Evolutionary conservation across 1,284 basidiomycete genomes (phyloP), one percentile per base, ranked within the genome.

Genomic region (Cutaneotrichosporon dermatis): DNA sequence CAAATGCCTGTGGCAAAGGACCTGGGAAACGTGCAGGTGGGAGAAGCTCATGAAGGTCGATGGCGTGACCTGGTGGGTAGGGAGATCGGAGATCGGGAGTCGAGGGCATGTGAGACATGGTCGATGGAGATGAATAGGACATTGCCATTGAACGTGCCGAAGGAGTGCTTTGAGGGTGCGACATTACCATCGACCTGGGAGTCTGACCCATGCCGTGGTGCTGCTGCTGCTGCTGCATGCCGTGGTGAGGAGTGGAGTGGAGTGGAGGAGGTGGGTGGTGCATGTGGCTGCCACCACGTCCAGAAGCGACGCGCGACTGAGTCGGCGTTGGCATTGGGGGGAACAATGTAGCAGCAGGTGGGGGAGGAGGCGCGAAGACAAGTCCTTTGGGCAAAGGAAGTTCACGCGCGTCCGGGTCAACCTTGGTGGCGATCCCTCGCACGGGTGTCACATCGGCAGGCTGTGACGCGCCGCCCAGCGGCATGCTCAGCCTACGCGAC

Each of bases 41-140:
- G 6, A 65, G 61, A 4, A 65, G 51, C 6, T 62, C 63, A 35
- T 65, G 63, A 6, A 65, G 58, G 39, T 62, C 63, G 43, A 65
- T 60, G 16, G 39, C 15, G 3, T 58, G 63, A 1, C 63, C 61
- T 1, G 58, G 41, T 8, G 60, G 60, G 59, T 62, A 62, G 6
- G 63, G 63, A 11, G 61, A 64, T 33, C 50, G 57, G 36, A 61
- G 40, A 49, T 64, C 62, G 33, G 62, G 62, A 2, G 62, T 64
- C 4, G 62, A 64, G 2, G 62, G 62, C 57, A 64, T 54, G 59
- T 64, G 62, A 11, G 56, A 55, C 62, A 63, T 60, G 39, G 62
- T 55, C 33, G 62, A 60, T 3, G 61, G 61, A 2, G 62, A 61
- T 9, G 62, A 61, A 49, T 48, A 61, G 49, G 62, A 61, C 39